Evolutionary conservation across 1,284 basidiomycete genomes (phyloP).

Genomic region (Trichosporon sp.): DNA sequence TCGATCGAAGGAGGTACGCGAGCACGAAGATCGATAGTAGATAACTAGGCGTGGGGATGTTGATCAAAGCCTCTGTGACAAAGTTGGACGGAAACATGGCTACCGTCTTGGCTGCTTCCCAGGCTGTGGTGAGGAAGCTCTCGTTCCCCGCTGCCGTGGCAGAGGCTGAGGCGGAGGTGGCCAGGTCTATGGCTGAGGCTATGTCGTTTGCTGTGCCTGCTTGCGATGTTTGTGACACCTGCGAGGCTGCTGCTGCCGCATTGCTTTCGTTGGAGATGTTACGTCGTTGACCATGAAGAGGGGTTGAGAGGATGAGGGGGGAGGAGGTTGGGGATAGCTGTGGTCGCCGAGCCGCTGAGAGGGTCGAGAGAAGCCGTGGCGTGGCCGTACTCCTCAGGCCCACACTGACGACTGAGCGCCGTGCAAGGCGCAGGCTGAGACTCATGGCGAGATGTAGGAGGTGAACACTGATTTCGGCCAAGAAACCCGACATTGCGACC

Average conservation of each 20-base stretch:
- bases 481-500: not conserved
- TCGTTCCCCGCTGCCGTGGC: not conserved
- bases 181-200: no score
- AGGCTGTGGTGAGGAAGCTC: not conserved
- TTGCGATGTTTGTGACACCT: no score
- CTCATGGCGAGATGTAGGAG: not conserved
- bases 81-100: not conserved
- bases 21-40: constrained; percentile 49
- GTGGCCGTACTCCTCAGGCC: not conserved
- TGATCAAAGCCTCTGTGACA: constrained; percentile 27
- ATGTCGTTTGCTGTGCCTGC: no score
- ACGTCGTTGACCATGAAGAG: not conserved
- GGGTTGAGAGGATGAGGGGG: not conserved
- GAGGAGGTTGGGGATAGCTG: not conserved
- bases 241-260: not conserved
- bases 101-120: not conserved
- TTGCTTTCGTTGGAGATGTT: not conserved
- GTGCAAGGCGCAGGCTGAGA: not conserved
- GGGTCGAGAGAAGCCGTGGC: not conserved
- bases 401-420: not conserved
- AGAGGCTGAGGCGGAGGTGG: no score
- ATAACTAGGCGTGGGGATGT: constrained; percentile 37
- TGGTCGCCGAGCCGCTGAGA: not conserved
- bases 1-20: constrained; percentile 48
- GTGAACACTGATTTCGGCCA: not conserved